phyloP scores from a whole-genome alignment of 345 rosid species.

The Toxicodendron radicans region DNA sequence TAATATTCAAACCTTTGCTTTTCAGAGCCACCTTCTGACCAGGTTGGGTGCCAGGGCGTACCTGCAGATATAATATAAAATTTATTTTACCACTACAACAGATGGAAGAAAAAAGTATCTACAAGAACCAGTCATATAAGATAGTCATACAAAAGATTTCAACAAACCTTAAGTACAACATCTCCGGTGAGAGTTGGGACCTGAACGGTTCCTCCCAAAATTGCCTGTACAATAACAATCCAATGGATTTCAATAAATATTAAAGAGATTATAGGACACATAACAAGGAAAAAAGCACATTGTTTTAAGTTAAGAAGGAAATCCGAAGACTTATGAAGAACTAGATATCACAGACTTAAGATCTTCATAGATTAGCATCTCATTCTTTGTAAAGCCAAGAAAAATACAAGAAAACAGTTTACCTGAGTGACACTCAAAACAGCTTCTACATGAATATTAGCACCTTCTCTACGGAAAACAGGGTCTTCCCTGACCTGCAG shows the following conservation, averaged over 20 bases:
- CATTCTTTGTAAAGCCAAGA: neutral
- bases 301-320: too few relatives aligned
- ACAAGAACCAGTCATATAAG: slow-evolving; percentile 11
- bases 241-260: neutral
- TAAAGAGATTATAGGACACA: neutral
- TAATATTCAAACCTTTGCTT: slow-evolving; percentile 69
- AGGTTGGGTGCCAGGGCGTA: slow-evolving; percentile 95
- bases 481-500: slow-evolving; percentile 89
- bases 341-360: neutral
- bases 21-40: slow-evolving; percentile 98
- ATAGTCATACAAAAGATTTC: slow-evolving; percentile 4
- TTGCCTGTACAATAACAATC: slow-evolving; percentile 59
- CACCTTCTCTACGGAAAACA: slow-evolving; percentile 92
- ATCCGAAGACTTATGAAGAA: slow-evolving; percentile 1
- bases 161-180: slow-evolving; percentile 89
- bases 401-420: slow-evolving; percentile 9
- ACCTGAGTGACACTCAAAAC: slow-evolving; percentile 87
- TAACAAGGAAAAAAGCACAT: too few relatives aligned
- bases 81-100: neutral
- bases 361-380: neutral
- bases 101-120: neutral
- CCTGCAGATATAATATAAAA: slow-evolving; percentile 41
- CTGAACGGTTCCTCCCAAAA: slow-evolving; percentile 94
- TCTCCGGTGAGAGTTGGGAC: slow-evolving; percentile 98
- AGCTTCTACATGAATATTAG: slow-evolving; percentile 83